These are phyloP conservation scores for Evernia prunastri DNA, from an alignment of 495 filamentous ascomycete genomes.

Conservation along the genomic window DNA sequence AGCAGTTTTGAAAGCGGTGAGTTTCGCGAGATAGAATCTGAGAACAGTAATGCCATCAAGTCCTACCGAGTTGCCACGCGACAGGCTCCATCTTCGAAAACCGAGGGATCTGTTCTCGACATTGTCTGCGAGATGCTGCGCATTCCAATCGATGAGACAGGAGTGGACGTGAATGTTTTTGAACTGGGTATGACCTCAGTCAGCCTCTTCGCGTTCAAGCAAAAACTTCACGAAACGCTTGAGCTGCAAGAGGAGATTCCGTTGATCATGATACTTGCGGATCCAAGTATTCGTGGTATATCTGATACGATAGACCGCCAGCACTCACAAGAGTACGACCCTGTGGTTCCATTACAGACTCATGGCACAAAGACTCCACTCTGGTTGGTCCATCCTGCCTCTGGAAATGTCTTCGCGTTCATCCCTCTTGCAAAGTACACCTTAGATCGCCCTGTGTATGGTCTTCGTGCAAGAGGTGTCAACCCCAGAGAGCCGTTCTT, in stretches of 20 bases:
- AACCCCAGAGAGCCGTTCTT: conserved; percentile 36
- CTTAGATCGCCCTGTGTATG: conserved; percentile 46
- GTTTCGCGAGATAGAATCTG: not conserved
- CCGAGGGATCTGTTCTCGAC: not conserved
- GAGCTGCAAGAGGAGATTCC: conserved; percentile 27
- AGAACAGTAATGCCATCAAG: not conserved
- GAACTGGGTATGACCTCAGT: conserved; percentile 41
- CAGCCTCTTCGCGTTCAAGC: conserved; percentile 35
- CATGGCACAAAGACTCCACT: conserved; percentile 43
- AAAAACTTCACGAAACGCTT: conserved; percentile 20
- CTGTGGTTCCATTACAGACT: conserved; percentile 40
- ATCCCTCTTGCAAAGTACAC: conserved; percentile 41
- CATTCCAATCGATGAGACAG: not conserved
- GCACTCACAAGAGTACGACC: conserved; percentile 35
- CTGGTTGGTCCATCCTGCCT: conserved; percentile 52
- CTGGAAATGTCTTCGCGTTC: conserved; percentile 52
- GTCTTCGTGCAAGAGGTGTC: conserved; percentile 48
- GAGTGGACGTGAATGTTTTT: conserved; percentile 33
- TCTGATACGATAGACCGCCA: conserved; percentile 26
- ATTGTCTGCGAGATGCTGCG: not conserved
- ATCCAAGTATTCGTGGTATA: conserved; percentile 35
- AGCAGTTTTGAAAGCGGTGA: not conserved
- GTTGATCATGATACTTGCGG: conserved; percentile 36
- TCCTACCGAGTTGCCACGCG: not conserved
- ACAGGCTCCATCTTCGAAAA: not conserved